Percentiles rank a stretch among this genome's conserved stretches.
Conservation (phyloP, 2,329 filamentous ascomycete species). For the Fusarium sp. region DNA sequence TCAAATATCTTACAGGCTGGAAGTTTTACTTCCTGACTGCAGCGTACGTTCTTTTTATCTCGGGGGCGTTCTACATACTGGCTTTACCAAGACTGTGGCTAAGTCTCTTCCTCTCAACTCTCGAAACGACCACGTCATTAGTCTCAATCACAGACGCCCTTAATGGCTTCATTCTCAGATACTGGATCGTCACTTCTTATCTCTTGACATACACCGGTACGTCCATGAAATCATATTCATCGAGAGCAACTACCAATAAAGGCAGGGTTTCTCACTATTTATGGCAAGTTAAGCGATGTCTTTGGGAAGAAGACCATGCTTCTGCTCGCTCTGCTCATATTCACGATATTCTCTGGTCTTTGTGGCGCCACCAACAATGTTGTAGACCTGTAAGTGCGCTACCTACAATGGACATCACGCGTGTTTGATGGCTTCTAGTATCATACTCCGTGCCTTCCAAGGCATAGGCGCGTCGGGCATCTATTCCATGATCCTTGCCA, state of each 20-base stretch:
- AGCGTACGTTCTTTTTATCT: neutral
- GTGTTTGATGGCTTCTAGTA: too few species aligned
- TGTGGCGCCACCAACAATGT: conserved; percentile 7
- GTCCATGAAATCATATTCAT: fast-evolving
- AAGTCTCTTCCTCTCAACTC: conserved; percentile 4
- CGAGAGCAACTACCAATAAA: fast-evolving
- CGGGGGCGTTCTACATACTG: fast-evolving
- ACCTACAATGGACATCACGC: too few species aligned
- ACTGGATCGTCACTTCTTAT: conserved; percentile 18
- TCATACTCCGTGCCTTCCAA: too few species aligned
- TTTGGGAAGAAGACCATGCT: conserved; percentile 17
- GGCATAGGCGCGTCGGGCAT: too few species aligned
- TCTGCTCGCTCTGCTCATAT: neutral
- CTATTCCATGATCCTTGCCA: too few species aligned
- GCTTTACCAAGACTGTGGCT: neutral
- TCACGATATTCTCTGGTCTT: conserved; percentile 9
- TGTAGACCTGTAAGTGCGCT: neutral
- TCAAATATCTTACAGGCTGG: conserved; percentile 1
- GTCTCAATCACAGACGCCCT: conserved; percentile 10
- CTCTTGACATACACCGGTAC: conserved; percentile 2
- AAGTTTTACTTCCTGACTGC: neutral
- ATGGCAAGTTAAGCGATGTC: conserved; percentile 6
- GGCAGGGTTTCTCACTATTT: conserved; percentile 3
- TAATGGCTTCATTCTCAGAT: conserved; percentile 10
- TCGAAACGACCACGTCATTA: conserved; percentile 9